These are phyloP conservation scores for Erysimum cheiranthoides DNA, from an alignment of 345 rosid species.

Conservation along the genomic window DNA sequence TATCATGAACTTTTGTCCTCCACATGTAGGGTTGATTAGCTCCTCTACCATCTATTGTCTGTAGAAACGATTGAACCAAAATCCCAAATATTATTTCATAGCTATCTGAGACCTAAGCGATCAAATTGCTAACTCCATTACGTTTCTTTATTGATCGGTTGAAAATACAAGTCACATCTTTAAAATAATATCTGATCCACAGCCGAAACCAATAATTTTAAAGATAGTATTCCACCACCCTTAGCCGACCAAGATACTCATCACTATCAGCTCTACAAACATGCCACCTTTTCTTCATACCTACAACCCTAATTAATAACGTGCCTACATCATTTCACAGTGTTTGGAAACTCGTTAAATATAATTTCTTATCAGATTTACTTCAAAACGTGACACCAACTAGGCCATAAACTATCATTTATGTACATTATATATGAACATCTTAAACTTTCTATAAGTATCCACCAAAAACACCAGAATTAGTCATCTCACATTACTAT, in stretches of 20 bases:
- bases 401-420: constrained; percentile 26
- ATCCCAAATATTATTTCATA: not conserved
- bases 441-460: constrained; percentile 19
- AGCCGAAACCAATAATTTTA: constrained; percentile 32
- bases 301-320: constrained; percentile 31
- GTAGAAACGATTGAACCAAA: not conserved
- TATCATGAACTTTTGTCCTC: not conserved
- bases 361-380: constrained; percentile 12
- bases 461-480: constrained; percentile 14
- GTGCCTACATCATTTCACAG: constrained; percentile 42
- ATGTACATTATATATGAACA: not conserved
- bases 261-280: constrained; percentile 31
- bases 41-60: not conserved
- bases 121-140: too few relatives aligned
- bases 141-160: too few relatives aligned
- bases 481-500: not conserved
- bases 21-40: not conserved
- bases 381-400: constrained; percentile 43
- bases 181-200: constrained; percentile 21
- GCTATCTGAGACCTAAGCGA: not conserved
- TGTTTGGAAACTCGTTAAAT: constrained; percentile 1
- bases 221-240: constrained; percentile 32
- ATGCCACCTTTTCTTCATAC: constrained; percentile 22
- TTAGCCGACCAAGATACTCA: constrained; percentile 36
- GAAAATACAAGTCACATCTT: not conserved